phyloP scores from a whole-genome alignment of 2,329 filamentous ascomycete genomes.

The Trichophyton schoenleinii region DNA sequence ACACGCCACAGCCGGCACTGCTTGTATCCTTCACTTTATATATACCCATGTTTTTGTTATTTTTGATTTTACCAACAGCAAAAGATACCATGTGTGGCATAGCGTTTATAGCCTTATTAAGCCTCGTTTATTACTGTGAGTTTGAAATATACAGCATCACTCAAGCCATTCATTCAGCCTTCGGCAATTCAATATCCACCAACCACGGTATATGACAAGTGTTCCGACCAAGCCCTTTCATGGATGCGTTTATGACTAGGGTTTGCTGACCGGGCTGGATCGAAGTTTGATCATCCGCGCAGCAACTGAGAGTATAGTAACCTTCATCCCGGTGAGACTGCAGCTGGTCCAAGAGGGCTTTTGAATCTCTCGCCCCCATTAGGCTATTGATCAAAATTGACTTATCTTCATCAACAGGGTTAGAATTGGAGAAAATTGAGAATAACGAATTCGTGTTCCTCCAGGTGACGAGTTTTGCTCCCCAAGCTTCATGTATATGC shows the following conservation, averaged over 20 bases:
- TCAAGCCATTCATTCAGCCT: background rate
- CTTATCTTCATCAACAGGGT: conserved; percentile 33
- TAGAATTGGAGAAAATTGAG: conserved; percentile 32
- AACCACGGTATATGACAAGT: conserved; percentile 42
- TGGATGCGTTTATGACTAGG: conserved; percentile 48
- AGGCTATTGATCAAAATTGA: background rate
- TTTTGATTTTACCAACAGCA: background rate
- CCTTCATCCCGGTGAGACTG: background rate
- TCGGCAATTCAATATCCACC: conserved; percentile 37
- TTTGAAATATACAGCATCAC: background rate
- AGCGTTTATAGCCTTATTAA: background rate
- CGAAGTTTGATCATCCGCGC: background rate
- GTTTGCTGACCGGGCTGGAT: conserved; percentile 36
- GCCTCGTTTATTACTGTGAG: background rate
- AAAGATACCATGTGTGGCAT: background rate
- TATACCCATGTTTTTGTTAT: background rate
- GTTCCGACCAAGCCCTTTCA: conserved; percentile 35
- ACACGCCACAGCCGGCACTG: background rate
- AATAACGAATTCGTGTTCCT: conserved; percentile 17
- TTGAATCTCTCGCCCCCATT: background rate
- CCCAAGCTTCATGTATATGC: conserved; percentile 43
- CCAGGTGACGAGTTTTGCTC: conserved; percentile 44
- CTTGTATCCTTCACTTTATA: background rate
- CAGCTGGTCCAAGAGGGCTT: background rate
- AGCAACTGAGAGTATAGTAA: background rate